phyloP scores from a whole-genome alignment of 1,139 yeast species.

The Taphrina betulina region DNA sequence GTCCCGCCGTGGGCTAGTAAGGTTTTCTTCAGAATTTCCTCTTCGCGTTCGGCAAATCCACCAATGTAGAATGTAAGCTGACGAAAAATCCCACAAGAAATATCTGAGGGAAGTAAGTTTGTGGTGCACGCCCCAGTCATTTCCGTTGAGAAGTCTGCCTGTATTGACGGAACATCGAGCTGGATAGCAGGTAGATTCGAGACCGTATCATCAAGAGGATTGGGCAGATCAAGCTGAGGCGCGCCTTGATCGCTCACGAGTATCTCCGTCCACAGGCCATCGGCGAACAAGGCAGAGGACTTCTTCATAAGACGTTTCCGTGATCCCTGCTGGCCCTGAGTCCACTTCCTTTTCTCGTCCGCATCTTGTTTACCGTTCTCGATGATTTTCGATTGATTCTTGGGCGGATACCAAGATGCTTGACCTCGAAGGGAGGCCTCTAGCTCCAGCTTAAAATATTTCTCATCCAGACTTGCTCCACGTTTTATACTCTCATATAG shows the following conservation, averaged over 20 bases:
- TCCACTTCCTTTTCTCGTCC: constrained; percentile 7
- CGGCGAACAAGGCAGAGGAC: background rate
- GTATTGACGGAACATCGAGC: constrained; percentile 10
- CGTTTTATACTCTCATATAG: constrained; percentile 42
- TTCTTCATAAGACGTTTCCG: constrained; percentile 2
- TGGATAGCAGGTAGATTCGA: background rate
- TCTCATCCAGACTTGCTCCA: constrained; percentile 35
- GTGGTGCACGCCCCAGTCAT: no score
- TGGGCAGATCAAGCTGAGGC: background rate
- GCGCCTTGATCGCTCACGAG: background rate
- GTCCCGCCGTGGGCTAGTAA: constrained; percentile 6
- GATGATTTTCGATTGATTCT: background rate
- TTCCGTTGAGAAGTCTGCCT: background rate
- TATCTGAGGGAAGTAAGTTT: constrained; percentile 1
- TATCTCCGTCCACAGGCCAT: constrained; percentile 9
- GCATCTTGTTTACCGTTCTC: background rate
- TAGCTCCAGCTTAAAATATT: constrained; percentile 25
- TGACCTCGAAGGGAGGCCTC: constrained; percentile 3
- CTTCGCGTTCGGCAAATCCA: constrained; percentile 9
- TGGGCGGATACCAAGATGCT: constrained; percentile 15
- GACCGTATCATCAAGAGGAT: background rate
- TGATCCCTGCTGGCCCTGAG: background rate
- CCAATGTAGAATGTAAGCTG: background rate
- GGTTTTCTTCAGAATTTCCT: background rate
- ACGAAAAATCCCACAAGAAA: constrained; percentile 1